phyloP scores from a whole-genome alignment of 176 grass and related monocot genomes.

The Chloris gayana region DNA sequence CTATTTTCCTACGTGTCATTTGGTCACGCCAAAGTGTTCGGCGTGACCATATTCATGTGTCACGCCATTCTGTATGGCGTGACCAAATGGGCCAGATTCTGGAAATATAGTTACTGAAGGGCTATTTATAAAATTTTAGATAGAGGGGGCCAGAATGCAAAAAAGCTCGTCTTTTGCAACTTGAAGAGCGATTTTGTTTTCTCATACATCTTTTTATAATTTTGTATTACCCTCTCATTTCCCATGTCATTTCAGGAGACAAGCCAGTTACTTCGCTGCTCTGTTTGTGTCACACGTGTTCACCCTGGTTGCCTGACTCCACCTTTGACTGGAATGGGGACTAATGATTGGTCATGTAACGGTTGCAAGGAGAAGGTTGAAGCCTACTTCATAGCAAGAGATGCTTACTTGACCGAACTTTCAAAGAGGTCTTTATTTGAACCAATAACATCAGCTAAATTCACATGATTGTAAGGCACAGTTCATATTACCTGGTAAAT shows the following conservation, averaged over 20 bases:
- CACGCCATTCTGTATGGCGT: too few relatives aligned
- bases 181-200: neutral
- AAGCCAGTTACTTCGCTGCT: conserved; percentile 72
- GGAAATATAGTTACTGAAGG: too few relatives aligned
- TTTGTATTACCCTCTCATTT: conserved; percentile 25
- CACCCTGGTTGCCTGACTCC: conserved; percentile 86
- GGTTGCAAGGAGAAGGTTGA: conserved; percentile 83
- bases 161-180: conserved; percentile 19
- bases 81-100: too few relatives aligned
- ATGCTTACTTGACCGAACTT: conserved; percentile 78
- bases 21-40: too few relatives aligned
- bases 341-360: conserved; percentile 93
- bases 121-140: too few relatives aligned
- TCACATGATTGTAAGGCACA: neutral
- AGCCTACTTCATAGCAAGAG: conserved; percentile 75
- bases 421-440: conserved; percentile 63
- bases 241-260: conserved; percentile 64
- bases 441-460: conserved; percentile 2
- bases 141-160: too few relatives aligned
- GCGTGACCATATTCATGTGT: too few relatives aligned
- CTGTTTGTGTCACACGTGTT: conserved; percentile 68
- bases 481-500: conserved; percentile 39
- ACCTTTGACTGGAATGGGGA: conserved; percentile 71
- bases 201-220: neutral
- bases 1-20: too few relatives aligned